Percentiles rank a stretch among this genome's conserved stretches.
Evolutionary conservation across 2,329 filamentous ascomycete species (phyloP).

Genomic region (Lachnum nothofagi): DNA sequence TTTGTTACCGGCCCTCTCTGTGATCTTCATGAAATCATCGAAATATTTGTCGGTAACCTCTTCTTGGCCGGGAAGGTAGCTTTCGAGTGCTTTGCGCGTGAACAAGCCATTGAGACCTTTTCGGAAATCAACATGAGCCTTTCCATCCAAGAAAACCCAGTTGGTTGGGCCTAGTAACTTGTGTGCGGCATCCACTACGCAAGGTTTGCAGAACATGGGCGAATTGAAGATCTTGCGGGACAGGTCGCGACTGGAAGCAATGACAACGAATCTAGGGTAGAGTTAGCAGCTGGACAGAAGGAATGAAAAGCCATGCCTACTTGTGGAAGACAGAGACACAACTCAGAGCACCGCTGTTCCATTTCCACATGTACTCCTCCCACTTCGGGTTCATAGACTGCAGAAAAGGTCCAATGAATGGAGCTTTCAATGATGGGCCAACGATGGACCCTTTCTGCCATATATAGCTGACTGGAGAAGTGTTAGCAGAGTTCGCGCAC

Average conservation of each 20-base stretch:
- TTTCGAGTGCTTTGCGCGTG: conserved; percentile 80
- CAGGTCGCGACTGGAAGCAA: conserved; percentile 91
- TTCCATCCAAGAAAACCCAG: conserved; percentile 97
- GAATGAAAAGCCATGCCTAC: conserved; percentile 46
- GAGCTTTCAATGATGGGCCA: conserved; percentile 70
- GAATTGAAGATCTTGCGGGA: conserved; percentile 96
- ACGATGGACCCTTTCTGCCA: conserved; percentile 70
- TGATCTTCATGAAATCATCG: conserved; percentile 69
- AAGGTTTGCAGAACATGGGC: conserved; percentile 85
- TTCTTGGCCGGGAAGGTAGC: conserved; percentile 87
- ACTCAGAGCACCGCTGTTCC: conserved; percentile 83
- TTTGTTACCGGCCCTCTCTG: conserved; percentile 65
- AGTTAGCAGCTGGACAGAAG: conserved; percentile 1
- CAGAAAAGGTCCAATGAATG: conserved; percentile 93
- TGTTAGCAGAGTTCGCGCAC: conserved; percentile 7
- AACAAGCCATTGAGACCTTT: conserved; percentile 94
- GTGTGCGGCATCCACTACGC: conserved; percentile 87
- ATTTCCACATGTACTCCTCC: conserved; percentile 85
- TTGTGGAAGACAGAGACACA: conserved; percentile 99
- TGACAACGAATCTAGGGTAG: conserved; percentile 79
- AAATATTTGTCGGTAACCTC: conserved; percentile 88
- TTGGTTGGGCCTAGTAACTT: conserved; percentile 89
- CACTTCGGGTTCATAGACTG: conserved; percentile 90
- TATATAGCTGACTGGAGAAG: conserved; percentile 62
- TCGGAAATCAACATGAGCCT: conserved; percentile 91